Conservation (phyloP, 164 flowering plant species). For the Chimonanthus salicifolius region DNA sequence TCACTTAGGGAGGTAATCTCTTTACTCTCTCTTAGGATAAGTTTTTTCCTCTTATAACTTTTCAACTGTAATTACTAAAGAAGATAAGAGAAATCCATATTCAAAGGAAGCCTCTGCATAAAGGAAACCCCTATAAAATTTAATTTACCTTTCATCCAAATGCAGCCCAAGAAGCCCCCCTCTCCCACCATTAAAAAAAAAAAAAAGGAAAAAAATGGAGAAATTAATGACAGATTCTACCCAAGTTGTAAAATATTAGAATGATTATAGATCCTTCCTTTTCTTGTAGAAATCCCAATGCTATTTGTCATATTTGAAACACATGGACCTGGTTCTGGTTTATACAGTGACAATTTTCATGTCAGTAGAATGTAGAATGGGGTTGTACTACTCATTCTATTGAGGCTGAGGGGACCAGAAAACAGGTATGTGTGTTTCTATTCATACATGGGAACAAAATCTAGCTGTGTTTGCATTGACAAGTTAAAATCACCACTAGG, state of each 20-base stretch:
- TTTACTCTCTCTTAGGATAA: too few relatives aligned
- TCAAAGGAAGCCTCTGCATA: too few relatives aligned
- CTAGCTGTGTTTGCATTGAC: constrained; percentile 1
- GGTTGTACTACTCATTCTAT: not conserved
- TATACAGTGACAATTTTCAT: not conserved
- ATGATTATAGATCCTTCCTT: not conserved
- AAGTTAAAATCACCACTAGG: not conserved
- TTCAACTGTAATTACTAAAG: too few relatives aligned
- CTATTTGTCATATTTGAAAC: not conserved
- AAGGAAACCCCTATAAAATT: too few relatives aligned
- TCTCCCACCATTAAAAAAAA: too few relatives aligned
- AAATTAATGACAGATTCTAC: not conserved
- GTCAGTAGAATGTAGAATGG: not conserved
- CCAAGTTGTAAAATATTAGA: not conserved
- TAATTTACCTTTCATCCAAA: too few relatives aligned
- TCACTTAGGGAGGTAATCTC: too few relatives aligned
- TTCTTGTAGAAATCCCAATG: not conserved
- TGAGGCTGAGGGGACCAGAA: not conserved
- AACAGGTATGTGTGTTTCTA: not conserved
- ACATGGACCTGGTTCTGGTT: not conserved
- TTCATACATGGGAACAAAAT: not conserved
- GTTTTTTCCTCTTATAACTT: too few relatives aligned
- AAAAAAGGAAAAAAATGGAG: not conserved
- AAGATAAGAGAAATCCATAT: too few relatives aligned
- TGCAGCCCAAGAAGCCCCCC: too few relatives aligned